These are phyloP conservation scores for Heliosperma pusillum DNA, from an alignment of 148 eudicot genomes.

Conservation along the genomic window DNA sequence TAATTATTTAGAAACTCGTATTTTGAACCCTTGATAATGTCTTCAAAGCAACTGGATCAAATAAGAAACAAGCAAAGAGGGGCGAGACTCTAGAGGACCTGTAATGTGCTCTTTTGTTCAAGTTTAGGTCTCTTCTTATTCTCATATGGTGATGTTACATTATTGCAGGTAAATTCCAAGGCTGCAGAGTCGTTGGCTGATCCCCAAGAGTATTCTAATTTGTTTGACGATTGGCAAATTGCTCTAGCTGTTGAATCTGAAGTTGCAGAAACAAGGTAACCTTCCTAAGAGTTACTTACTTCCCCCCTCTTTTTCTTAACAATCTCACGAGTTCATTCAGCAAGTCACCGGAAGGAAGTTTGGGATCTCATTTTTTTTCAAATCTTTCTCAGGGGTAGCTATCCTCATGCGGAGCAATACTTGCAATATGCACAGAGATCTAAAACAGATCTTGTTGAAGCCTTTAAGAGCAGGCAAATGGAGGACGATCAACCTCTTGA, in stretches of 20 bases:
- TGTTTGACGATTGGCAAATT: constrained; percentile 96
- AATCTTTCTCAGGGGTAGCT: constrained; percentile 50
- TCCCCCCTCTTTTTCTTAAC: neutral
- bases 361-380: constrained; percentile 12
- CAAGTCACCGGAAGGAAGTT: neutral
- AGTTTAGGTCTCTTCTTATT: neutral
- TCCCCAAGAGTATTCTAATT: constrained; percentile 88
- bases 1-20: neutral
- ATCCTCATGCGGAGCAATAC: constrained; percentile 89
- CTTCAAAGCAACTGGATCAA: neutral
- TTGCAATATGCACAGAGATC: constrained; percentile 62
- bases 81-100: neutral
- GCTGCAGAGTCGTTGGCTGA: constrained; percentile 98
- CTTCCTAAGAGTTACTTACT: neutral
- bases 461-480: constrained; percentile 76
- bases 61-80: no score
- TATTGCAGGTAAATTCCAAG: constrained; percentile 72
- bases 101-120: neutral
- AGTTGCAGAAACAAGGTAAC: constrained; percentile 77
- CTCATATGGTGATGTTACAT: constrained; percentile 7
- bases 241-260: constrained; percentile 83
- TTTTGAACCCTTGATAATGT: neutral
- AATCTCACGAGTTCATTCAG: neutral
- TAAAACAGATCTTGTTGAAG: constrained; percentile 77
- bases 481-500: constrained; percentile 71